Conservation (phyloP, 306 rosid species). For the Sechiopsis laciniata region DNA sequence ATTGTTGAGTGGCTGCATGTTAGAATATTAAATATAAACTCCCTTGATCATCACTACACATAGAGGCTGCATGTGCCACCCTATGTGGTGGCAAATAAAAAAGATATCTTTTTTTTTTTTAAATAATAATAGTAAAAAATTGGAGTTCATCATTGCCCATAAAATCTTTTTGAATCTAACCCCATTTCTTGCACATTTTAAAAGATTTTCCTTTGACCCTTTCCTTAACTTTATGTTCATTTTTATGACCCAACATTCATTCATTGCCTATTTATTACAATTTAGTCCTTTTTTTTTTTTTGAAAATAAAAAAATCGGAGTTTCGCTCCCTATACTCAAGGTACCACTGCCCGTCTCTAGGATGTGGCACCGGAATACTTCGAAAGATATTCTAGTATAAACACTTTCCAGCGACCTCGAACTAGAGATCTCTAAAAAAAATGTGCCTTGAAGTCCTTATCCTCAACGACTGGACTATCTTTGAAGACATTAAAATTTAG, state of each 20-base stretch:
- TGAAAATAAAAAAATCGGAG: too few species aligned
- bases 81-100: constrained; percentile 5
- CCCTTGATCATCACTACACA: constrained; percentile 8
- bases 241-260: constrained; percentile 7
- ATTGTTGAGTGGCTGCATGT: constrained; percentile 6
- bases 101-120: not conserved
- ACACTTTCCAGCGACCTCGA: too few species aligned
- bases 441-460: too few species aligned
- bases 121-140: too few species aligned
- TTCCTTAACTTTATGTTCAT: constrained; percentile 1
- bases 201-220: constrained; percentile 21
- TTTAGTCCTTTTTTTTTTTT: too few species aligned
- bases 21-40: not conserved
- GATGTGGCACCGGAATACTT: too few species aligned
- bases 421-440: too few species aligned
- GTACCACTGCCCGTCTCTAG: too few species aligned
- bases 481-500: too few species aligned
- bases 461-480: too few species aligned
- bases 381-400: too few species aligned
- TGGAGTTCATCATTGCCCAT: constrained; percentile 16
- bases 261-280: constrained; percentile 2
- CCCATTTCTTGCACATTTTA: constrained; percentile 14
- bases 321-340: too few species aligned
- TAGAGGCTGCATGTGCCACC: constrained; percentile 16
- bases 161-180: constrained; percentile 14